phyloP scores from a whole-genome alignment of 1,284 basidiomycete species.

The Papiliotrema laurentii region DNA sequence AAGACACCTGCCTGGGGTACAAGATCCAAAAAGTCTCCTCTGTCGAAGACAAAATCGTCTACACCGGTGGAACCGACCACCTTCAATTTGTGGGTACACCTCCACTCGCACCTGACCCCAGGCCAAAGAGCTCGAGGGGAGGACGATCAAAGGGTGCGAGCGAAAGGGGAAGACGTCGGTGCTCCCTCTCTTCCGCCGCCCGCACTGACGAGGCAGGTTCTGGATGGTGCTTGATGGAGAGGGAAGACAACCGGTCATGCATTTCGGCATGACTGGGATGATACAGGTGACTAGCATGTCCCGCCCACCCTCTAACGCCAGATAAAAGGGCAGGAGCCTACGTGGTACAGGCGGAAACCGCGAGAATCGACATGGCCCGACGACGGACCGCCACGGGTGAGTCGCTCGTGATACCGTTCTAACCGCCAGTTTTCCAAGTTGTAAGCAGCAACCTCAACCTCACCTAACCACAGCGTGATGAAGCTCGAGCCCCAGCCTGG shows the following conservation, averaged over 20 bases:
- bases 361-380: constrained; percentile 52
- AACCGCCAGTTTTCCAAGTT: constrained; percentile 37
- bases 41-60: constrained; percentile 66
- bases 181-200: neutral
- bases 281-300: constrained; percentile 55
- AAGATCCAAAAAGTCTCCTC: constrained; percentile 59
- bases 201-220: constrained; percentile 48
- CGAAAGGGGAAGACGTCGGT: constrained; percentile 66
- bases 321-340: constrained; percentile 61
- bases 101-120: constrained; percentile 34
- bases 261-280: constrained; percentile 80
- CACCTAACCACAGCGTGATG: constrained; percentile 47
- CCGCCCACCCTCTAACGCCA: constrained; percentile 29
- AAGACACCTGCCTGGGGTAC: constrained; percentile 57
- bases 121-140: constrained; percentile 59
- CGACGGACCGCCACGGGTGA: constrained; percentile 77
- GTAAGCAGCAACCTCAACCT: constrained; percentile 13
- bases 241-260: constrained; percentile 64
- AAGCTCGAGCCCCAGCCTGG: constrained; percentile 35
- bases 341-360: constrained; percentile 61
- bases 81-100: constrained; percentile 59
- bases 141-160: constrained; percentile 58
- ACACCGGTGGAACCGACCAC: constrained; percentile 56
- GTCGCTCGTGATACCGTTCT: constrained; percentile 2
- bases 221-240: constrained; percentile 64